Evolutionary conservation across 2,329 filamentous ascomycete species (phyloP), one percentile per base, ranked within the genome.

Genomic region (Penicillium hordei): DNA sequence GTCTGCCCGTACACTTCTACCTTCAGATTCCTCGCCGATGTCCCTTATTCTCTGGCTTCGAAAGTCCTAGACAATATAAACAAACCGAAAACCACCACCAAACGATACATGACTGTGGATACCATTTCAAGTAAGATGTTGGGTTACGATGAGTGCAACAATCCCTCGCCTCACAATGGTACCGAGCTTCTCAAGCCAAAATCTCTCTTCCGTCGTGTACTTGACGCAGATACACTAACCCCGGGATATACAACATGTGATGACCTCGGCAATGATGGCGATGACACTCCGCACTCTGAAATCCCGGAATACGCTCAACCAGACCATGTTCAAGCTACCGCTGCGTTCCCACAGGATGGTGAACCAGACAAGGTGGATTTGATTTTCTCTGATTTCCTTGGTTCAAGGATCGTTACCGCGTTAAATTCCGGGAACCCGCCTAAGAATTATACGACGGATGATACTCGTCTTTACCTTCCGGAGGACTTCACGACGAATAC

Each of bases 211-310:
- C 31, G 12, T 17, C 49, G 57, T 53, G 27, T 59, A 6, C 43
- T 53, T 42, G 48, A 52, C 7, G 31, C 15, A 3, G 21, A 29
- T 12, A 48, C 43, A 7, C 34, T 38, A 3, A 44, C 44, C 6
- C 44, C 44, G 13, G 57, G 57, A 23, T 59, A 59, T 33, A 52
- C 49, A 29, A 56, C 48, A 7, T 59, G 52, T 33, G 52, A 56
- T 46, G 52, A 59, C 19, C 52, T 59, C n/a, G 52, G 57, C 9
- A 17, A 40, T 56, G 57, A 53, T 52, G 52, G 57, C 12, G 25
- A 27, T 27, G 25, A 27, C 25, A 27, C 25, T 27, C 25, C 25
- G 7, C 25, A 27, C 25, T 27, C 25, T 27, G 25, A 27, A 27
- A 27, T 27, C 25, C 7, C 25, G 25, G 25, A 27, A 27, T 27